phyloP scores from a whole-genome alignment of 495 filamentous ascomycete species.

The Penicillium pulvis region DNA sequence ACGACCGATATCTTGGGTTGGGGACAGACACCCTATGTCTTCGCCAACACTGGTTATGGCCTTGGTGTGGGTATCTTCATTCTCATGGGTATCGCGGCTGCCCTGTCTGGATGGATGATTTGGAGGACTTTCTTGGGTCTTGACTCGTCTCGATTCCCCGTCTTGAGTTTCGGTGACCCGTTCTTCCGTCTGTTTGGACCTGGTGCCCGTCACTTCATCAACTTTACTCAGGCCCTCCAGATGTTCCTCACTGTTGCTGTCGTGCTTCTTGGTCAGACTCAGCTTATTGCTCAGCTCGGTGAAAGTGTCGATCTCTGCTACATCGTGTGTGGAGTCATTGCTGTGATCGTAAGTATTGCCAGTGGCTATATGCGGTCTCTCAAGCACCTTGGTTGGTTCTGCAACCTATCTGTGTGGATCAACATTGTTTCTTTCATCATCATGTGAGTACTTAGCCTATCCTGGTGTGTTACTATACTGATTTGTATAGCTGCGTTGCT shows the following conservation, averaged over 20 bases:
- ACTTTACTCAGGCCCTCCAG: conserved; percentile 54
- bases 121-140: conserved; percentile 58
- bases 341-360: conserved; percentile 46
- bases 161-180: conserved; percentile 57
- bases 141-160: conserved; percentile 56
- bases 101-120: conserved; percentile 49
- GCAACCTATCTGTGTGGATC: conserved; percentile 29
- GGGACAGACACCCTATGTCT: conserved; percentile 34
- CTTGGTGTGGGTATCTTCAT: conserved; percentile 22
- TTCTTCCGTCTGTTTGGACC: conserved; percentile 57
- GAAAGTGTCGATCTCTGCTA: conserved; percentile 48
- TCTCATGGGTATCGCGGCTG: conserved; percentile 28
- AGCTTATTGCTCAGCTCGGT: conserved; percentile 31
- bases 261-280: conserved; percentile 54
- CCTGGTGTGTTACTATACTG: background rate
- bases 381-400: conserved; percentile 29
- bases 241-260: conserved; percentile 55
- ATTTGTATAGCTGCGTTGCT: conserved; percentile 43
- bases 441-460: conserved; percentile 14
- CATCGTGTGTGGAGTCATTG: conserved; percentile 50
- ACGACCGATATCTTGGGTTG: conserved; percentile 65
- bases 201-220: conserved; percentile 54
- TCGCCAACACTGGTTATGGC: conserved; percentile 33
- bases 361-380: conserved; percentile 45
- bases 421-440: conserved; percentile 30